Conservation (phyloP, 345 rosid species). For the Eutrema yunnanense region DNA sequence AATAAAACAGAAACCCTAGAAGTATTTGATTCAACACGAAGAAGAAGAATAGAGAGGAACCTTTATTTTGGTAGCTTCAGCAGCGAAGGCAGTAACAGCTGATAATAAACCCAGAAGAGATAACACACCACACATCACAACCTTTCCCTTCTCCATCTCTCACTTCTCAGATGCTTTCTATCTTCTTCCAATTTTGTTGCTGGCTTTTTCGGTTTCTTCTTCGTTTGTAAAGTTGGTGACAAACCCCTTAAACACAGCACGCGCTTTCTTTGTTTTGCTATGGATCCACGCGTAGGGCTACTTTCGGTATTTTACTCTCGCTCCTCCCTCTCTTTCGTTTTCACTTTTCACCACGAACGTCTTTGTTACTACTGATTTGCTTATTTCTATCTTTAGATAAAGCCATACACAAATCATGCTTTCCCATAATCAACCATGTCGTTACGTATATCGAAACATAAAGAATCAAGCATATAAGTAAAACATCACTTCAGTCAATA, state of each 20-base stretch:
- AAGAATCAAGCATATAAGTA: conserved; percentile 2
- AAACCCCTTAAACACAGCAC: conserved; percentile 14
- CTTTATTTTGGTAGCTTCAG: conserved; percentile 88
- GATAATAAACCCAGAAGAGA: conserved; percentile 64
- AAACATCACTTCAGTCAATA: not conserved
- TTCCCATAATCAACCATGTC: not conserved
- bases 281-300: conserved; percentile 2
- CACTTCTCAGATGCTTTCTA: not conserved
- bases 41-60: conserved; percentile 25
- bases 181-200: not conserved
- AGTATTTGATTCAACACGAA: not conserved
- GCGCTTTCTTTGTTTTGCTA: not conserved
- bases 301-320: not conserved
- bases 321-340: not conserved
- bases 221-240: conserved; percentile 23
- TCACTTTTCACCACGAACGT: not conserved
- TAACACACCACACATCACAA: conserved; percentile 46
- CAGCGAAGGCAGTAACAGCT: conserved; percentile 82
- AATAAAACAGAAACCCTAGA: not conserved
- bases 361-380: not conserved
- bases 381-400: not conserved
- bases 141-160: conserved; percentile 58
- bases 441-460: not conserved
- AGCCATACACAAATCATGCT: not conserved
- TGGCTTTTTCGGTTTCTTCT: not conserved